Conservation (phyloP, 352 stramenopile species). For the Sclerospora graminicola region DNA sequence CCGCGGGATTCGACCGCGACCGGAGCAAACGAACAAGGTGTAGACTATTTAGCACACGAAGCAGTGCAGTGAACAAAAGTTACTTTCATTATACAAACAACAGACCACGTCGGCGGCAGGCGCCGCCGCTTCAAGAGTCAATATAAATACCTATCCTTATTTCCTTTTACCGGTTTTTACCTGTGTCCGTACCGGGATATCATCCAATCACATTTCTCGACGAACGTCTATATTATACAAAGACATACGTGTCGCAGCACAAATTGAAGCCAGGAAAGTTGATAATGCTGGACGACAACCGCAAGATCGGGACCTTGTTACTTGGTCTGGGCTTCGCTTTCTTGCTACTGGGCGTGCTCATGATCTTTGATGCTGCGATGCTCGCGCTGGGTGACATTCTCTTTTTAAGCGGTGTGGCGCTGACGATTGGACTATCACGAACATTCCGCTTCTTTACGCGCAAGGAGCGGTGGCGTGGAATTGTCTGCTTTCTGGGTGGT, state of each 20-base stretch:
- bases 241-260: too few relatives aligned
- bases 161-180: too few relatives aligned
- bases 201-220: slow-evolving; percentile 21
- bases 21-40: slow-evolving; percentile 16
- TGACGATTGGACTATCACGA: slow-evolving; percentile 89
- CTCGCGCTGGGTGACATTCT: slow-evolving; percentile 90
- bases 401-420: slow-evolving; percentile 88
- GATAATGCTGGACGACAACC: slow-evolving; percentile 92
- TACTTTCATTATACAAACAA: too few relatives aligned
- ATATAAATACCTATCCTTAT: too few relatives aligned
- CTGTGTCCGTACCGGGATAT: too few relatives aligned
- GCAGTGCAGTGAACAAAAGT: too few relatives aligned
- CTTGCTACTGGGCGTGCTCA: slow-evolving; percentile 89
- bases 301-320: slow-evolving; percentile 92
- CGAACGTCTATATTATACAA: too few relatives aligned
- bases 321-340: slow-evolving; percentile 89
- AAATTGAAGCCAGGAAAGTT: too few relatives aligned
- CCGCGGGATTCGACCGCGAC: background rate
- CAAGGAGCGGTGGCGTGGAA: slow-evolving; percentile 89
- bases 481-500: slow-evolving; percentile 90
- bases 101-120: too few relatives aligned
- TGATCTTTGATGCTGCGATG: slow-evolving; percentile 92
- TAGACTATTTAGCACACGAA: slow-evolving; percentile 55
- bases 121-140: too few relatives aligned
- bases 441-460: slow-evolving; percentile 92